phyloP scores from a whole-genome alignment of 257 asterid genomes.

The Capsicum chinense region DNA sequence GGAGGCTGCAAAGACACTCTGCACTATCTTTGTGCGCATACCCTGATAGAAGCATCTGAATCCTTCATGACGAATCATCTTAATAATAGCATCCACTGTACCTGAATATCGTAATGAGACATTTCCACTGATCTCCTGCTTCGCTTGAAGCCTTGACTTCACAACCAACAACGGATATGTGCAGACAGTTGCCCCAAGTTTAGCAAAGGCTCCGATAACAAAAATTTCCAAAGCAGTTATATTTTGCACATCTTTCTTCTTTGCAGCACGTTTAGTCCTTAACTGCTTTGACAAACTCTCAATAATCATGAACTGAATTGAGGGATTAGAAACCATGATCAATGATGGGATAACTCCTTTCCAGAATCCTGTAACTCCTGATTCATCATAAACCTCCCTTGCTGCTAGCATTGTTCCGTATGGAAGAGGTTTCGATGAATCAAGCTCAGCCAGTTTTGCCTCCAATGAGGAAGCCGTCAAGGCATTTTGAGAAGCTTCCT shows the following conservation, averaged over 20 bases:
- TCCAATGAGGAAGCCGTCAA: slow-evolving; percentile 51
- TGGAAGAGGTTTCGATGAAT: slow-evolving; percentile 69
- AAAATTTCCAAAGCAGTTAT: slow-evolving; percentile 76
- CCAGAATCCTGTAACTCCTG: slow-evolving; percentile 91
- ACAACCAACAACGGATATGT: slow-evolving; percentile 94
- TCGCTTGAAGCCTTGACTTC: slow-evolving; percentile 99
- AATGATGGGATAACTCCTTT: slow-evolving; percentile 87
- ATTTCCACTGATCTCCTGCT: slow-evolving; percentile 90
- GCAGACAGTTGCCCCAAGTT: slow-evolving; percentile 88
- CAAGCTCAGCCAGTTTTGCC: slow-evolving; percentile 63
- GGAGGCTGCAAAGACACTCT: slow-evolving; percentile 93
- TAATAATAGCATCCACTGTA: slow-evolving; percentile 75
- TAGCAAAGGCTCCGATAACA: slow-evolving; percentile 82
- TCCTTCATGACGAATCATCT: slow-evolving; percentile 89
- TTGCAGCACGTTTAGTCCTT: slow-evolving; percentile 65
- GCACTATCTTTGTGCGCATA: slow-evolving; percentile 91
- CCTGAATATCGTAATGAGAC: slow-evolving; percentile 83
- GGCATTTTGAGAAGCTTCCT: slow-evolving; percentile 58
- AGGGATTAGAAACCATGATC: slow-evolving; percentile 96
- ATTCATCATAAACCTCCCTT: slow-evolving; percentile 76
- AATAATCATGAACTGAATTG: slow-evolving; percentile 96
- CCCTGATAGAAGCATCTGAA: slow-evolving; percentile 85
- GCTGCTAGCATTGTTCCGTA: slow-evolving; percentile 89
- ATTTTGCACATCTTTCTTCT: slow-evolving; percentile 47
- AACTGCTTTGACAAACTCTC: slow-evolving; percentile 76